A percentile compares a stretch with the other conserved stretches of the same genome.
Conservation (phyloP, 768 basidiomycete genomes). For the Stropharia rugosoannulata region DNA sequence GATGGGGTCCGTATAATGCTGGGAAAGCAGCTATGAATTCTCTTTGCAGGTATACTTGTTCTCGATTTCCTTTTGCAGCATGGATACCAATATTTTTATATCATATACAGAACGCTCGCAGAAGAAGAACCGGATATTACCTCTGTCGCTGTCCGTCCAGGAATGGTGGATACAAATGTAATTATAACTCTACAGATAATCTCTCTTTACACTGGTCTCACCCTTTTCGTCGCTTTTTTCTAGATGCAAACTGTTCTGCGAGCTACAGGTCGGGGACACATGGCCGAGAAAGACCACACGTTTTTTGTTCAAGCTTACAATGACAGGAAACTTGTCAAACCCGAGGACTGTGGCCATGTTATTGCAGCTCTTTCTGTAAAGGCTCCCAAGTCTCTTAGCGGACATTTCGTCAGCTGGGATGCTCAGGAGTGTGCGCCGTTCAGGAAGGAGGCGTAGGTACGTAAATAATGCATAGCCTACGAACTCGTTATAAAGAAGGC, state of each 20-base stretch:
- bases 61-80: neutral
- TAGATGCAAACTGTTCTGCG: conserved; percentile 75
- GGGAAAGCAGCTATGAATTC: conserved; percentile 91
- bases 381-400: conserved; percentile 63
- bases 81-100: neutral
- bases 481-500: neutral
- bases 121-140: conserved; percentile 79
- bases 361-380: conserved; percentile 73
- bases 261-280: conserved; percentile 44
- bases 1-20: conserved; percentile 84
- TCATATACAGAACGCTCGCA: conserved; percentile 68
- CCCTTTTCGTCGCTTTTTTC: conserved; percentile 4
- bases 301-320: conserved; percentile 57
- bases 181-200: conserved; percentile 21
- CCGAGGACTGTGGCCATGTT: conserved; percentile 75
- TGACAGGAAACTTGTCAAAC: conserved; percentile 71
- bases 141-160: conserved; percentile 81
- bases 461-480: neutral
- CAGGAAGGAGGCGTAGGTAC: conserved; percentile 24
- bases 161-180: conserved; percentile 83
- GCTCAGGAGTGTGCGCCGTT: conserved; percentile 64
- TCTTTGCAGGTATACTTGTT: conserved; percentile 56
- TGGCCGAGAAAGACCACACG: conserved; percentile 55
- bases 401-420: conserved; percentile 83
- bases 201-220: neutral